These are phyloP conservation scores for Fusarium odoratissimum DNA, from an alignment of 2,329 filamentous ascomycete species.

Conservation along the genomic window DNA sequence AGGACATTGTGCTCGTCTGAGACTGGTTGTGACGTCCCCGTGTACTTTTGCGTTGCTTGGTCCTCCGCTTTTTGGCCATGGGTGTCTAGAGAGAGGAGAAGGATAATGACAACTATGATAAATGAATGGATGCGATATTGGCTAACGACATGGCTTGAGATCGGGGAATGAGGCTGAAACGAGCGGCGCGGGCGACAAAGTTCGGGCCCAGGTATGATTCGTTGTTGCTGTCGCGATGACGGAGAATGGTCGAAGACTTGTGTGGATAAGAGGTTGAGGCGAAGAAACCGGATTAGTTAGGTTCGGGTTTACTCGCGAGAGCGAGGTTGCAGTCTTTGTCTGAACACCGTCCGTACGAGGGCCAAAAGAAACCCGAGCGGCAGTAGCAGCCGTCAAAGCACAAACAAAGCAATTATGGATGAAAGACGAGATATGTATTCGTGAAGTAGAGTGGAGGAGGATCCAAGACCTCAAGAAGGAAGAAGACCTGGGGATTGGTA, in stretches of 20 bases:
- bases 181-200: conserved; percentile 31
- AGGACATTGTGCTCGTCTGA: conserved; percentile 48
- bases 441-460: conserved; percentile 32
- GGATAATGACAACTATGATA: conserved; percentile 11
- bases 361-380: not conserved
- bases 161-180: conserved; percentile 26
- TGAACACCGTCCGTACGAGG: not conserved
- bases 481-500: conserved; percentile 37
- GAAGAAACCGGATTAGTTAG: not conserved
- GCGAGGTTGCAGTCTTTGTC: not conserved
- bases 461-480: conserved; percentile 19
- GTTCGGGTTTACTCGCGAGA: not conserved
- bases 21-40: conserved; percentile 39
- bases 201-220: not conserved
- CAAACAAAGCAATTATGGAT: conserved; percentile 26
- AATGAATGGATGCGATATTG: conserved; percentile 27
- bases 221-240: conserved; percentile 13
- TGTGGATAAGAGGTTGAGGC: not conserved
- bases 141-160: conserved; percentile 39
- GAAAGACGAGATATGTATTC: not conserved
- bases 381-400: not conserved
- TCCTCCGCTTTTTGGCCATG: conserved; percentile 52
- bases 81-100: conserved; percentile 30
- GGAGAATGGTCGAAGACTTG: not conserved
- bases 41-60: conserved; percentile 45